Base-by-base conservation (phyloP, 1,139 yeast species). In the Protomyces inundatus region DNA sequence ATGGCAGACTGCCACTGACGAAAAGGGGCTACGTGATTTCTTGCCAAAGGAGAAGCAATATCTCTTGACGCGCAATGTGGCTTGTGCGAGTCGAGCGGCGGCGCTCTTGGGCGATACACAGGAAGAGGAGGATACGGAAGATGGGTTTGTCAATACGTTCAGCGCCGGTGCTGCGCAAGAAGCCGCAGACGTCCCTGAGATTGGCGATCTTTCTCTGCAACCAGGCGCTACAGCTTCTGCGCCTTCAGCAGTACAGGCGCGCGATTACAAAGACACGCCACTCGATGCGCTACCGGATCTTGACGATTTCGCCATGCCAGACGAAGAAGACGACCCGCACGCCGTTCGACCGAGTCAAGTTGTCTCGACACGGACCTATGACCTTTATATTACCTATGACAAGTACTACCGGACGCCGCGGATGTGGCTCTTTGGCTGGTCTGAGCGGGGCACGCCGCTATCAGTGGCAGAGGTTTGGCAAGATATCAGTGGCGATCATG, bases 361-460 rank as follows among this genome's bases (percentile, higher is more conserved):
- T 70, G 69, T 77, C 71, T 65, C 77, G 73, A 81, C 83, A 71
- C 80, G 98, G 68, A 84, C 84, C 68, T 93, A 91, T 74, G 97
- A 93, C 75, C 77, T 93, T 64, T 93, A 87, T 77, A 90, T 93
- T 71, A 84, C 95, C 6, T 93, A 93, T 74, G 90, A 97, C 30
- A 91, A 98, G 0, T 88, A 97, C 1, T 93, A 93, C 74, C 81
- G 98, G 53, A 98, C 95, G 6, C 99, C 99, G 45, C 90, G 95
- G 78, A 81, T 95, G 81, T 95, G 90, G 72, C 77, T 93, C 62
- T 90, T 90, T 23, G 99, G 99, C 0, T 93, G 85, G 77, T 85
- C 84, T 71, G 80, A 85, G 16, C 83, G 87, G 67, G 98, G 98
- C 0, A 81, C 85, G 16, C 98, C 98, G 1, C 77, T 93, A 42